A percentile compares a stretch with the other conserved stretches of the same genome.
Conservation (phyloP, 768 basidiomycete genomes). For the Lentinula guzmanii region DNA sequence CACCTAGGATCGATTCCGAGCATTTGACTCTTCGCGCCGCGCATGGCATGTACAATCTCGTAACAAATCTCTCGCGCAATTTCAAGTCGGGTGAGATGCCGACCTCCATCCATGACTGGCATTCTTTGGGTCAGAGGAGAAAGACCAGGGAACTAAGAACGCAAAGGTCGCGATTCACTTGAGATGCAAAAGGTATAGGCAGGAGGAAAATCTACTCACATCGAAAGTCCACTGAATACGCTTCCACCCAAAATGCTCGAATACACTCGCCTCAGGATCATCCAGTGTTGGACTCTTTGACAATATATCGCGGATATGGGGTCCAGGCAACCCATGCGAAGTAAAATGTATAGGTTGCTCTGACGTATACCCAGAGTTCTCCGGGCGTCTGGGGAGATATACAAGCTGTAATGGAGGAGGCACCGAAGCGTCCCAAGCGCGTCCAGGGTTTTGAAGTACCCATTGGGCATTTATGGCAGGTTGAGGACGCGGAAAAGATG, state of each 20-base stretch:
- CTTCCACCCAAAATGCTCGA: background rate
- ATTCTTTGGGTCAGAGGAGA: background rate
- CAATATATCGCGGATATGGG: background rate
- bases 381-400: background rate
- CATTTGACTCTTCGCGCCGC: background rate
- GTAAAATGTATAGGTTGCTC: background rate
- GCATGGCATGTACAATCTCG: background rate
- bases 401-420: background rate
- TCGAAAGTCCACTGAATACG: background rate
- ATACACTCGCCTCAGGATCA: background rate
- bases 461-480: background rate
- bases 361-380: background rate
- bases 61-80: background rate
- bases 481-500: background rate
- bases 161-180: background rate
- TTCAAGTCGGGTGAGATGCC: background rate
- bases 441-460: background rate
- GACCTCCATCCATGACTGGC: background rate
- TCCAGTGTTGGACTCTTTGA: background rate
- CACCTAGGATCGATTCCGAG: background rate
- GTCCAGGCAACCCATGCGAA: background rate
- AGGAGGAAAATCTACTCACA: background rate
- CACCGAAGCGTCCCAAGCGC: background rate
- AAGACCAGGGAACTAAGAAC: background rate
- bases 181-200: background rate